Evolutionary conservation across 768 basidiomycete species (phyloP).

Genomic region (Gloeopeniophorella convolvens): DNA sequence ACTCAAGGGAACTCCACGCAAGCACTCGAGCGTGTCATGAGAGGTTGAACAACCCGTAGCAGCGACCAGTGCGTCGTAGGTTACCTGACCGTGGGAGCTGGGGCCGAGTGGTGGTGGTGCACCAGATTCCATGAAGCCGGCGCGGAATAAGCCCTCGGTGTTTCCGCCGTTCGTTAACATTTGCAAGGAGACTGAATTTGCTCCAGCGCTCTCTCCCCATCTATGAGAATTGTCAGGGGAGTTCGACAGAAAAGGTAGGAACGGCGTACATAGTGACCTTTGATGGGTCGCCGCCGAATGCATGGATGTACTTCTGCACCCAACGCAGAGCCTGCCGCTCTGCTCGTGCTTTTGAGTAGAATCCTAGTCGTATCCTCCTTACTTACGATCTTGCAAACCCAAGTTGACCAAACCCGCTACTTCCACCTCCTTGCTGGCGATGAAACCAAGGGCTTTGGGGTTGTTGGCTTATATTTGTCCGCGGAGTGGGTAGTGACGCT

Average conservation of each 20-base stretch:
- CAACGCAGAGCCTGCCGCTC: constrained; percentile 54
- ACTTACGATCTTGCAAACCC: constrained; percentile 56
- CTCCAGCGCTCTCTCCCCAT: constrained; percentile 49
- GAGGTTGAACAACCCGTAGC: constrained; percentile 31
- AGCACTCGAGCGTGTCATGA: constrained; percentile 35
- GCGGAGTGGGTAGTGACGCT: not conserved
- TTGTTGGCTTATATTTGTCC: no score
- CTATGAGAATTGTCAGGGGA: constrained; percentile 20
- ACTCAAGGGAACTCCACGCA: constrained; percentile 32
- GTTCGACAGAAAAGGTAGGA: not conserved
- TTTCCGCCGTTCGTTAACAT: constrained; percentile 36
- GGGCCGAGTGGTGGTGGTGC: constrained; percentile 29
- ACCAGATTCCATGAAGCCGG: constrained; percentile 40
- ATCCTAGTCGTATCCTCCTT: no score
- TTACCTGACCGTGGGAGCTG: constrained; percentile 29
- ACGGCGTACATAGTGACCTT: constrained; percentile 50
- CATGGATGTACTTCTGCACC: constrained; percentile 56
- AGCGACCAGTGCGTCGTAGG: constrained; percentile 37
- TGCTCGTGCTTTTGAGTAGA: no score
- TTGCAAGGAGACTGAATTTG: constrained; percentile 39
- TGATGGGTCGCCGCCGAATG: constrained; percentile 56
- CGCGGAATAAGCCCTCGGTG: constrained; percentile 33
- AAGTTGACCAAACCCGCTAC: constrained; percentile 51
- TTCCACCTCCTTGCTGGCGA: constrained; percentile 44
- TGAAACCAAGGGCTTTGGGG: constrained; percentile 42